Evolutionary conservation across 495 filamentous ascomycete species (phyloP), one percentile per base, ranked within the genome.

Genomic region (Lophiostoma macrostomum): DNA sequence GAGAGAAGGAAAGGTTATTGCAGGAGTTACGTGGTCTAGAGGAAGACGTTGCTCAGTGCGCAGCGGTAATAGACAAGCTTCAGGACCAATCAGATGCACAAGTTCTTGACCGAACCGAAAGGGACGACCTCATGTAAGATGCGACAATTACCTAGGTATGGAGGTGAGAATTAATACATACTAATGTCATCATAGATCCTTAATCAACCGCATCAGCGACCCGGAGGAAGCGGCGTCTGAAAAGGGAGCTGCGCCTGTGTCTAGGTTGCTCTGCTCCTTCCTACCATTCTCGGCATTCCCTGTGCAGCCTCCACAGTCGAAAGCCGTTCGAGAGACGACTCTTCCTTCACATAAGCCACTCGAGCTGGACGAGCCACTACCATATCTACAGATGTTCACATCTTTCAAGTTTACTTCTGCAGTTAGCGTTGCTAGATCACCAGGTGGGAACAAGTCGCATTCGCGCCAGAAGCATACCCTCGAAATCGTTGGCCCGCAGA

Each of bases 321-420:
- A 51, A 20, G 10, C 7, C 3, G 24, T 24, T 23, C 18, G 24
- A 24, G 28, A 50, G 16, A 53, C 44, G 29, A 49, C 53, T 4
- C 36, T 64, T 29, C 63, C 71, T 16, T 82, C 80, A 0, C 77
- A 83, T 60, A 71, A 73, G 43, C 79, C 81, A 5, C 34, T 82
- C 8, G 58, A 71, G 11, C 71, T 82, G 59, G 71, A 70, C 1
- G 74, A 81, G 60, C 76, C 78, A 46, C 67, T 83, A 2, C 78
- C 80, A 5, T 81, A 74, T 60, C 74, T 83, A 0, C 72, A 77
- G 58, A 67, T 75, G 39, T 83, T 85, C 53, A 77, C 73, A 3
- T 75, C 78, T 0, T 64, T 85, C 2, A 64, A 68, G 19, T 81
- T 78, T 53, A 70, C 74, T 4, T 78, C 76, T 1, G 69, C 67